phyloP scores from a whole-genome alignment of 306 rosid genomes.

The Boehmeria nivea region DNA sequence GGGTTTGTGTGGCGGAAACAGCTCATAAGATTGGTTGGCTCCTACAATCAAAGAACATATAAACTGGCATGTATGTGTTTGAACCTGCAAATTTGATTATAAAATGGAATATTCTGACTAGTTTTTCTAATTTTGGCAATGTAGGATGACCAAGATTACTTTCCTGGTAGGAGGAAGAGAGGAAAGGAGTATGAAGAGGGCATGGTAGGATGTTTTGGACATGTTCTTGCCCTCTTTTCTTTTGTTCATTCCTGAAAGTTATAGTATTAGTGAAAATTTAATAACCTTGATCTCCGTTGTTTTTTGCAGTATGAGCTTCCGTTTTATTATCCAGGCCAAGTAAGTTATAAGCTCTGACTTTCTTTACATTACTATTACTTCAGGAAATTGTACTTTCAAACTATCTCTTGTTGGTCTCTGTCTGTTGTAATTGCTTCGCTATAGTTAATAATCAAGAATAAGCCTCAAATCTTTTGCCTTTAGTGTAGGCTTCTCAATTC shows the following conservation, averaged over 20 bases:
- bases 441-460: no score
- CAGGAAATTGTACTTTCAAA: not conserved
- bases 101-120: no score
- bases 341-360: slow-evolving; percentile 30
- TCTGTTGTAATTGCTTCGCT: no score
- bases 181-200: slow-evolving; percentile 94
- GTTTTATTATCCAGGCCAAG: slow-evolving; percentile 94
- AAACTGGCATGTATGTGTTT: no score
- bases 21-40: no score
- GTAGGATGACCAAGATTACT: slow-evolving; percentile 88
- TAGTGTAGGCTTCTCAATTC: no score
- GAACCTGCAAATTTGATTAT: no score
- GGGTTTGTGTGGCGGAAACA: not conserved
- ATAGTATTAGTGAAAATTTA: not conserved
- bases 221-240: slow-evolving; percentile 1
- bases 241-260: not conserved
- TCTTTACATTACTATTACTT: not conserved
- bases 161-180: slow-evolving; percentile 93
- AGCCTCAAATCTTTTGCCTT: no score
- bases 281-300: slow-evolving; percentile 24
- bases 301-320: slow-evolving; percentile 98
- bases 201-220: slow-evolving; percentile 48
- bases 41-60: no score
- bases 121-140: not conserved
- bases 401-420: not conserved